Conservation (phyloP, 192 early-diverging fungal species). For the Cetraspora pellucida region DNA sequence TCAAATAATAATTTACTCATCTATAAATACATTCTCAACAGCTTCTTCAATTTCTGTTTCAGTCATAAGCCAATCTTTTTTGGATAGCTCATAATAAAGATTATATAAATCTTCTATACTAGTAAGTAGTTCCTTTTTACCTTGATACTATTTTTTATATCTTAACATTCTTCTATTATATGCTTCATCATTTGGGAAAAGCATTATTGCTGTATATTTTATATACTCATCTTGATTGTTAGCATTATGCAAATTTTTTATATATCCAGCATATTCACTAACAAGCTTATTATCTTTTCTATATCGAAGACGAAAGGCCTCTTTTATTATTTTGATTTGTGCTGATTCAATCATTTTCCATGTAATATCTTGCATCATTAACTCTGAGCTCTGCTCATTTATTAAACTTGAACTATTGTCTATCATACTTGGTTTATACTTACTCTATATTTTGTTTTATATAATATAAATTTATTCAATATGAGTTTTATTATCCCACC, state of each 20-base stretch:
- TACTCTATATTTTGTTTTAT: no score
- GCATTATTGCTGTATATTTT: not conserved
- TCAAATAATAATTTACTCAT: no score
- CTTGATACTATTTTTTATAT: conserved; percentile 18
- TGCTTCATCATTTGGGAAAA: not conserved
- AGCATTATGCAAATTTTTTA: not conserved
- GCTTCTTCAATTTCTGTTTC: not conserved
- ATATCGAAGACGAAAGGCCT: not conserved
- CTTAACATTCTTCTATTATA: not conserved
- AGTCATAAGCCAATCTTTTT: not conserved
- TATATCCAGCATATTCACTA: conserved; percentile 12
- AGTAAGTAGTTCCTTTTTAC: conserved; percentile 2
- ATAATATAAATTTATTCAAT: no score
- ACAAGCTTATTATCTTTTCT: conserved; percentile 13
- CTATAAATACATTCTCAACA: not conserved
- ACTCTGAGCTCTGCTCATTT: no score
- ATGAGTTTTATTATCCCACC: no score
- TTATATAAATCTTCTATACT: conserved; percentile 3
- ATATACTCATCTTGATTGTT: not conserved
- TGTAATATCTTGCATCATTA: not conserved
- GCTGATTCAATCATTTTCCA: not conserved
- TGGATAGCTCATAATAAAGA: not conserved
- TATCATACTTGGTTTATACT: no score
- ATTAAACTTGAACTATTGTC: no score
- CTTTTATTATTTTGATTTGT: not conserved